Conservation (phyloP, 768 basidiomycete species). For the Clavaria fumosa region DNA sequence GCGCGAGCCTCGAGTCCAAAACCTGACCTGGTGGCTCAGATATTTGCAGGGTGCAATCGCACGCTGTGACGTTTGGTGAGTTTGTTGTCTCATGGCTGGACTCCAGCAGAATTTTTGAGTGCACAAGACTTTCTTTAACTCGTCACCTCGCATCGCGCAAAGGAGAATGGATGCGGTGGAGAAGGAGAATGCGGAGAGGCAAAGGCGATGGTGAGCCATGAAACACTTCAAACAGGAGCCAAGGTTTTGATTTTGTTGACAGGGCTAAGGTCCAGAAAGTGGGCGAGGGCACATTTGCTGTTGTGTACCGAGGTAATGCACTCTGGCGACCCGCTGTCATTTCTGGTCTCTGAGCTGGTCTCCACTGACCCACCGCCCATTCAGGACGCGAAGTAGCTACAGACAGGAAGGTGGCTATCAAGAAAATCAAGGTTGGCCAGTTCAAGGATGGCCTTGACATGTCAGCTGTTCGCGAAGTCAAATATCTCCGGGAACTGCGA, state of each 20-base stretch:
- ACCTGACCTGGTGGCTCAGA: too few relatives aligned
- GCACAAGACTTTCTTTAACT: too few relatives aligned
- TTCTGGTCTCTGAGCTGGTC: conserved; percentile 10
- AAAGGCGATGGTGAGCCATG: conserved; percentile 42
- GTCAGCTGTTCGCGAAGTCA: conserved; percentile 97
- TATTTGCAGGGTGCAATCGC: too few relatives aligned
- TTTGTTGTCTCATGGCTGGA: too few relatives aligned
- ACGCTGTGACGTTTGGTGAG: too few relatives aligned
- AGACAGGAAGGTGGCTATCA: conserved; percentile 83
- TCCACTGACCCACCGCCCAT: too few relatives aligned
- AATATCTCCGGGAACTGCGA: conserved; percentile 84
- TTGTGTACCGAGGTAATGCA: conserved; percentile 73
- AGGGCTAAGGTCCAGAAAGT: conserved; percentile 76
- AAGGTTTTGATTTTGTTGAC: conserved; percentile 6
- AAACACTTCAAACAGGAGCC: too few relatives aligned
- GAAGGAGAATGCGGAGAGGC: conserved; percentile 56
- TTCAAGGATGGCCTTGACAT: conserved; percentile 98
- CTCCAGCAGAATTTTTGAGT: too few relatives aligned
- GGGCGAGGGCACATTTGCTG: conserved; percentile 90
- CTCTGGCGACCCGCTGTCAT: not conserved
- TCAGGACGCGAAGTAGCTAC: conserved; percentile 62
- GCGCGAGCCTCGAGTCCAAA: too few relatives aligned
- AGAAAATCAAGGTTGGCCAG: conserved; percentile 93
- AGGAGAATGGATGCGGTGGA: conserved; percentile 88
- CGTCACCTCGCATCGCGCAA: too few relatives aligned